phyloP scores from a whole-genome alignment of 148 eudicot genomes.

The Dysphania ambrosioides region DNA sequence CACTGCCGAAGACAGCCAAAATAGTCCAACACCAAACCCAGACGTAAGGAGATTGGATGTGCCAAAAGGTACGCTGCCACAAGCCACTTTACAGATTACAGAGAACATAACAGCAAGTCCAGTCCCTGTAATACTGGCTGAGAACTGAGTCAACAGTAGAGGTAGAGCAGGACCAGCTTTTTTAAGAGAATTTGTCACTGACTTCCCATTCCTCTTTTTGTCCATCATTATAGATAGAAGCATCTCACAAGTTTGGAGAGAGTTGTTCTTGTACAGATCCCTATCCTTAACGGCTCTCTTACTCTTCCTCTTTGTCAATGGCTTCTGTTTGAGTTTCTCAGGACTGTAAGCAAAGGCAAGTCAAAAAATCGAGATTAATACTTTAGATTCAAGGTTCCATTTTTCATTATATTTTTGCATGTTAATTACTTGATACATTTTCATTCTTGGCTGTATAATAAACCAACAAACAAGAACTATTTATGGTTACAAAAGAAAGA shows the following conservation, averaged over 20 bases:
- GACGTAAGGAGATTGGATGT: conserved; percentile 49
- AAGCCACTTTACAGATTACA: conserved; percentile 50
- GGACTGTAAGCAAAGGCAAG: conserved; percentile 39
- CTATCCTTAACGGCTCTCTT: conserved; percentile 36
- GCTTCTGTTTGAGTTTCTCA: conserved; percentile 35
- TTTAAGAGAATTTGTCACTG: conserved; percentile 47
- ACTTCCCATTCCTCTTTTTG: conserved; percentile 45
- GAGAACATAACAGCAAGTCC: conserved; percentile 75
- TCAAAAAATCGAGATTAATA: not conserved
- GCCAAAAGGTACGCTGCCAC: conserved; percentile 47
- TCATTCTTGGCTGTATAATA: not conserved
- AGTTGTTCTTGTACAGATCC: conserved; percentile 45
- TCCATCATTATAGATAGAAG: conserved; percentile 61
- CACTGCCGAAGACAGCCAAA: conserved; percentile 76
- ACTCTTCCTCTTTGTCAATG: conserved; percentile 35
- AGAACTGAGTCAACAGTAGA: conserved; percentile 58
- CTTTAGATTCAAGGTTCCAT: not conserved
- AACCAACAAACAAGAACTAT: not conserved
- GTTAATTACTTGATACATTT: not conserved
- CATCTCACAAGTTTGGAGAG: conserved; percentile 61
- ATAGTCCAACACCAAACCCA: conserved; percentile 63
- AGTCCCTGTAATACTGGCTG: conserved; percentile 81
- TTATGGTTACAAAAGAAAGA: not conserved
- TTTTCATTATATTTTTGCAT: too few relatives aligned
- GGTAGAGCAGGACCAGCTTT: conserved; percentile 68